phyloP scores from a whole-genome alignment of 352 stramenopile species.

The Thalassiosira mediterranea region DNA sequence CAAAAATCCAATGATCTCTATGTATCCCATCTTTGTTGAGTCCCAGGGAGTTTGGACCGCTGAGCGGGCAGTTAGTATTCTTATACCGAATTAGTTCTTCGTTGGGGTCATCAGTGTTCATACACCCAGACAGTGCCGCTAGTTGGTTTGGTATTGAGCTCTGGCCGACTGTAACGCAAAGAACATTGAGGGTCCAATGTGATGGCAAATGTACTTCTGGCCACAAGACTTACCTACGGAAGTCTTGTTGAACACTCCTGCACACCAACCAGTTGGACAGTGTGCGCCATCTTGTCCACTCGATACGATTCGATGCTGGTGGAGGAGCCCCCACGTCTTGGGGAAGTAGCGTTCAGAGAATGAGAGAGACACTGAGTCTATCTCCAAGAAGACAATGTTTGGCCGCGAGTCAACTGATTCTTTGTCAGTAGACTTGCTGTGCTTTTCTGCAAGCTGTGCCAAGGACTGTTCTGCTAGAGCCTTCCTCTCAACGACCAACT shows the following conservation, averaged over 20 bases:
- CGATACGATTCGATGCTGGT: constrained; percentile 46
- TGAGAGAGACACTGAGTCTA: constrained; percentile 58
- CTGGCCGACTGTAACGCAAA: constrained; percentile 32
- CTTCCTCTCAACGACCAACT: constrained; percentile 17
- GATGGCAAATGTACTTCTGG: not conserved
- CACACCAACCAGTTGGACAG: constrained; percentile 49
- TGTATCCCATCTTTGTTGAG: constrained; percentile 5
- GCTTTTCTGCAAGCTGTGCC: not conserved
- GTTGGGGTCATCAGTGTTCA: constrained; percentile 12
- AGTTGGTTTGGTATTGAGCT: constrained; percentile 68
- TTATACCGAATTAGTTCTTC: constrained; percentile 30
- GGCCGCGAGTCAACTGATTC: constrained; percentile 11
- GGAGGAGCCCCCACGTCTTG: constrained; percentile 53
- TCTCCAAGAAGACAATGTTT: constrained; percentile 65
- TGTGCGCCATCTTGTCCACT: constrained; percentile 8
- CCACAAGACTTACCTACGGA: constrained; percentile 32
- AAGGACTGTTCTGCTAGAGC: constrained; percentile 6
- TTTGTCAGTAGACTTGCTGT: constrained; percentile 7
- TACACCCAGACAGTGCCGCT: constrained; percentile 51
- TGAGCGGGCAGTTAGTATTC: constrained; percentile 18
- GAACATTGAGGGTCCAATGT: no score
- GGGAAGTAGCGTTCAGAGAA: constrained; percentile 60
- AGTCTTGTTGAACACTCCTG: constrained; percentile 51
- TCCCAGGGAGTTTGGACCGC: constrained; percentile 18
- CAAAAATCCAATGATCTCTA: constrained; percentile 29